These are phyloP conservation scores for Rosa multiflora DNA, from an alignment of 306 rosid species.

Conservation along the genomic window DNA sequence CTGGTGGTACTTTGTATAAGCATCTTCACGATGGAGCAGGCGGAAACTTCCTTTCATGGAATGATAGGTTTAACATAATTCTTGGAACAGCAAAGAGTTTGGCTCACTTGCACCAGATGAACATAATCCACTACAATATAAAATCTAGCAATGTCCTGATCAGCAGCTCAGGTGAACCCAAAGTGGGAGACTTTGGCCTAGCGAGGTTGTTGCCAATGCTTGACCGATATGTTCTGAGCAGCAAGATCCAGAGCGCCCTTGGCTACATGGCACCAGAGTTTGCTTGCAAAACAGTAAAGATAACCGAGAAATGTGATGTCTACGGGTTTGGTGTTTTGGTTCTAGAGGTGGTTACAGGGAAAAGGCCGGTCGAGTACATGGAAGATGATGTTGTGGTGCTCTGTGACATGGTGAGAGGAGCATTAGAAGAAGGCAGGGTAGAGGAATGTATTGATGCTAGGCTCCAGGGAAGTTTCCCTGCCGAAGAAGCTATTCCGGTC, in stretches of 20 bases:
- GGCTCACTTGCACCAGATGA: conserved; percentile 81
- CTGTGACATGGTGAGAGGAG: conserved; percentile 95
- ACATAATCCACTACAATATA: conserved; percentile 89
- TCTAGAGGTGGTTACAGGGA: conserved; percentile 88
- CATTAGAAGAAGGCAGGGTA: conserved; percentile 88
- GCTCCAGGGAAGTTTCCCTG: conserved; percentile 83
- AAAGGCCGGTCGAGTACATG: conserved; percentile 97
- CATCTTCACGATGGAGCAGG: conserved; percentile 92
- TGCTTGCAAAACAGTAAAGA: conserved; percentile 92
- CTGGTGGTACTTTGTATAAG: conserved; percentile 85
- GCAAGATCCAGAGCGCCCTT: conserved; percentile 97
- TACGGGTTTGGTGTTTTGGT: conserved; percentile 90
- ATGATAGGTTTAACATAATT: conserved; percentile 81
- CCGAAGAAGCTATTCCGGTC: conserved; percentile 89
- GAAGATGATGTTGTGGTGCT: conserved; percentile 98
- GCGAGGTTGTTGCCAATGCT: conserved; percentile 96
- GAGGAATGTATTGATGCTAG: conserved; percentile 85
- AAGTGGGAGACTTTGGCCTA: conserved; percentile 89
- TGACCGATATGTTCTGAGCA: conserved; percentile 89
- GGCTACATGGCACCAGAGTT: conserved; percentile 99
- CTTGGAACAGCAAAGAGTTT: conserved; percentile 92
- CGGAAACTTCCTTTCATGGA: conserved; percentile 85
- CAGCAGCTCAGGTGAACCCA: conserved; percentile 78
- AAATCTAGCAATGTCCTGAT: conserved; percentile 91
- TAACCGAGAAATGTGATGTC: conserved; percentile 92